Conservation (phyloP, 495 filamentous ascomycete species). For the Talaromyces nanjingensis region DNA sequence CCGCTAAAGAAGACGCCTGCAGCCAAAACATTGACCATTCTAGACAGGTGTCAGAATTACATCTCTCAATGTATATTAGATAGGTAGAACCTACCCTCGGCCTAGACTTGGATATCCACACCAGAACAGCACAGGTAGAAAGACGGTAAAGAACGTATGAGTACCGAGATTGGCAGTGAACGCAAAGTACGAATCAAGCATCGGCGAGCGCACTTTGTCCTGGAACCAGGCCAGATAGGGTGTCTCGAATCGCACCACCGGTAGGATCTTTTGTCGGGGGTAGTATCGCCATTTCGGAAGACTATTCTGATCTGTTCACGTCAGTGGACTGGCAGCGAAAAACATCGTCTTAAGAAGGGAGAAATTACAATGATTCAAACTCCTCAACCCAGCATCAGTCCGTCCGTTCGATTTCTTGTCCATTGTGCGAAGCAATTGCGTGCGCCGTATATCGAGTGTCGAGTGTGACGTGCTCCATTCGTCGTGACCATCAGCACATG, state of each 20-base stretch:
- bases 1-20: slow-evolving; percentile 88
- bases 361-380: slow-evolving; percentile 63
- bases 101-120: slow-evolving; percentile 76
- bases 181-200: slow-evolving; percentile 91
- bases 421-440: slow-evolving; percentile 21
- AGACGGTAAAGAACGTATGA: slow-evolving; percentile 97
- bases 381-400: slow-evolving; percentile 67
- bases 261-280: slow-evolving; percentile 72
- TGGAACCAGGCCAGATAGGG: slow-evolving; percentile 86
- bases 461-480: slow-evolving; percentile 9
- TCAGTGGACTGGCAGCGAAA: neutral
- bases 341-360: slow-evolving; percentile 16
- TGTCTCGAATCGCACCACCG: slow-evolving; percentile 89
- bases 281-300: slow-evolving; percentile 86
- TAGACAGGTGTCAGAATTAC: slow-evolving; percentile 23
- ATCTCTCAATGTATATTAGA: neutral
- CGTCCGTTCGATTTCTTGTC: slow-evolving; percentile 26
- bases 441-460: slow-evolving; percentile 1
- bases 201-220: slow-evolving; percentile 64
- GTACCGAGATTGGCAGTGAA: slow-evolving; percentile 95
- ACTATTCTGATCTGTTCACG: slow-evolving; percentile 61
- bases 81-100: slow-evolving; percentile 58
- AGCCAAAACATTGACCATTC: slow-evolving; percentile 82
- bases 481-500: slow-evolving; percentile 1
- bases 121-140: slow-evolving; percentile 92